A percentile compares a stretch with the other conserved stretches of the same genome.
phyloP scores from a whole-genome alignment of 495 filamentous ascomycete species.

The Glutinoglossum americanum region DNA sequence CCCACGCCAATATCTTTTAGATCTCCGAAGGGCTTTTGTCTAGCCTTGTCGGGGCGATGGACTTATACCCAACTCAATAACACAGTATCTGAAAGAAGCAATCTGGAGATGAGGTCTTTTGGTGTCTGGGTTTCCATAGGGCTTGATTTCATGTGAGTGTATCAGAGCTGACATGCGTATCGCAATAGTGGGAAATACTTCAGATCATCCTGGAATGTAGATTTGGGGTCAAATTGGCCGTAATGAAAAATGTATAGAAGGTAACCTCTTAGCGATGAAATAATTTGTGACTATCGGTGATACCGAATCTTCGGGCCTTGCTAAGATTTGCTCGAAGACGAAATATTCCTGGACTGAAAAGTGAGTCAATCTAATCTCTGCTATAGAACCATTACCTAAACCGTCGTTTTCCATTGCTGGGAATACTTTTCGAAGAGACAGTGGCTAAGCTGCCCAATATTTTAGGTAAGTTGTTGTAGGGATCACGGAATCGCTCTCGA shows the following conservation, averaged over 20 bases:
- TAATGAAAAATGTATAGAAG: background rate
- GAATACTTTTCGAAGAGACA: background rate
- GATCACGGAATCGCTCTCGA: constrained; percentile 2
- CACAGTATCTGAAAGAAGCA: background rate
- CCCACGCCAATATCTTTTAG: background rate
- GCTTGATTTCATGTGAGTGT: background rate
- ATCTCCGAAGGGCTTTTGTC: background rate
- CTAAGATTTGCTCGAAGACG: constrained; percentile 6
- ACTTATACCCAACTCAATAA: constrained; percentile 1
- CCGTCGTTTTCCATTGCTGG: background rate
- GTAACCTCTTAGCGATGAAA: background rate
- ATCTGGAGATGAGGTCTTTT: background rate
- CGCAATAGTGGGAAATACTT: background rate
- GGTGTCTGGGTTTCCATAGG: background rate
- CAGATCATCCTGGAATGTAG: background rate
- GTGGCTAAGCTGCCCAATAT: constrained; percentile 9
- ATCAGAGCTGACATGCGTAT: background rate
- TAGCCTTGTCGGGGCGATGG: background rate
- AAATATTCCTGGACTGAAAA: constrained; percentile 14
- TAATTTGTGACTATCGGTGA: background rate
- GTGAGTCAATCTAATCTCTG: constrained; percentile 8
- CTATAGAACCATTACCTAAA: background rate
- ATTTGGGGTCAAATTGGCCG: background rate
- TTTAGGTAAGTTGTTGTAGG: constrained; percentile 5
- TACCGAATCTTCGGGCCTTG: background rate